Evolutionary conservation across 192 early-diverging fungal genomes (phyloP), one percentile per base, ranked within the genome.

Genomic region (Coemansia sp.): DNA sequence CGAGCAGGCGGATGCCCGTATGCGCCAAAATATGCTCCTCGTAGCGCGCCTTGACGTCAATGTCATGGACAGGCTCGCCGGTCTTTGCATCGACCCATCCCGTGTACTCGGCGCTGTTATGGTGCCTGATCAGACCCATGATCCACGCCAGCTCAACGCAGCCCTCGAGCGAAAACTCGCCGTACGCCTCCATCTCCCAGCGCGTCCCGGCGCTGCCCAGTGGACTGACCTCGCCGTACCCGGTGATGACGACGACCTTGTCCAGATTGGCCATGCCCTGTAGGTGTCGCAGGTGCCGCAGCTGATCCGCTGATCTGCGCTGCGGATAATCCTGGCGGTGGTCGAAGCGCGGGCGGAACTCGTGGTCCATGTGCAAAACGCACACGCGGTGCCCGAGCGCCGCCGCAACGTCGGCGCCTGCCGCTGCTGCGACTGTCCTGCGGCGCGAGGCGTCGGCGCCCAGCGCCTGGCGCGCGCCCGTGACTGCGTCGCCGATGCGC

Each of bases 101-200:
- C 11, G 35, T 22, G 53, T 73, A 62, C 22, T 45, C 17, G 7
- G 35, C 19, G 38, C 73, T 63, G 89, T 88, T 88, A 78, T 89
- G 86, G 73, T 93, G 93, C 70, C 90, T 92, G 85, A 98, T 94
- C 60, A 90, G 91, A 41, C 94, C 94, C 95, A 97, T 97, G 71
- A 98, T 92, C 94, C 96, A 96, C 6, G 96, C 94, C 89, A 98
- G 89, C 83, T 98, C 96, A 47, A 96, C 93, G 73, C 92, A 94
- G 25, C 94, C 78, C 35, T 81, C 78, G 19, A 75, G 69, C 64
- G 78, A 81, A 32, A 76, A 69, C 70, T 75, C 73, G 68, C 96
- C 96, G 46, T 85, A 78, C 40, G 94, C 88, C 76, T 98, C 96
- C 91, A 98, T 95, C 75, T 98, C 96, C 96, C 96, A 98, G 53